Conservation (phyloP, 805 yeast species). For the Saccharomyces cerevisiae region DNA sequence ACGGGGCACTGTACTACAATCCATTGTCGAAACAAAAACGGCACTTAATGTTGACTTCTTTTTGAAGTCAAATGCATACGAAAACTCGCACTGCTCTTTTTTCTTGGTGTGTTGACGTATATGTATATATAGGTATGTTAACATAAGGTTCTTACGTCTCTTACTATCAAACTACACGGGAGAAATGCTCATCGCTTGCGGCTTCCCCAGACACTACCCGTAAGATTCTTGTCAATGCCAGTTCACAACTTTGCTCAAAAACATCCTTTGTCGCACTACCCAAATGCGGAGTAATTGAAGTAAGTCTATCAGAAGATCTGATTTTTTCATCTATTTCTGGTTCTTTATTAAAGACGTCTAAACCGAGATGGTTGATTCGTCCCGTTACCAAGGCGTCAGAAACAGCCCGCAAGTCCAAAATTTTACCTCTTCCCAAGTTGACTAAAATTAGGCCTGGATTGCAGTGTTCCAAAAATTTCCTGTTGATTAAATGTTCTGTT, state of each 20-base stretch:
- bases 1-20: not conserved
- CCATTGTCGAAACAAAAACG: not conserved
- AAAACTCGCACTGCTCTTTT: not conserved
- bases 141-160: not conserved
- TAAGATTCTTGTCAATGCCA: slow-evolving; percentile 17
- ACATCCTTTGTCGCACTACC: slow-evolving; percentile 49
- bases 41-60: not conserved
- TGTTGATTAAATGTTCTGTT: slow-evolving; percentile 43
- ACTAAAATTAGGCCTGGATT: slow-evolving; percentile 31
- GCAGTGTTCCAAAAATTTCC: slow-evolving; percentile 31
- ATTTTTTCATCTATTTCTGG: slow-evolving; percentile 33
- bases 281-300: slow-evolving; percentile 51
- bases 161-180: slow-evolving; percentile 2
- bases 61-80: not conserved
- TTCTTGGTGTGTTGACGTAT: not conserved
- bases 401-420: slow-evolving; percentile 45
- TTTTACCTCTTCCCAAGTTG: slow-evolving; percentile 53
- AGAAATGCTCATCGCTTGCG: not conserved
- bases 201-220: slow-evolving; percentile 1
- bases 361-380: slow-evolving; percentile 45
- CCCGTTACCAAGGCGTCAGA: slow-evolving; percentile 37
- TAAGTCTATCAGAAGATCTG: slow-evolving; percentile 31
- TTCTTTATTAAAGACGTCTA: slow-evolving; percentile 53
- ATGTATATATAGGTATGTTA: not conserved
- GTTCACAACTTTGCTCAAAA: slow-evolving; percentile 37